phyloP scores from a whole-genome alignment of 371 early-diverging fungal species.

The Lichtheimia ramosa region DNA sequence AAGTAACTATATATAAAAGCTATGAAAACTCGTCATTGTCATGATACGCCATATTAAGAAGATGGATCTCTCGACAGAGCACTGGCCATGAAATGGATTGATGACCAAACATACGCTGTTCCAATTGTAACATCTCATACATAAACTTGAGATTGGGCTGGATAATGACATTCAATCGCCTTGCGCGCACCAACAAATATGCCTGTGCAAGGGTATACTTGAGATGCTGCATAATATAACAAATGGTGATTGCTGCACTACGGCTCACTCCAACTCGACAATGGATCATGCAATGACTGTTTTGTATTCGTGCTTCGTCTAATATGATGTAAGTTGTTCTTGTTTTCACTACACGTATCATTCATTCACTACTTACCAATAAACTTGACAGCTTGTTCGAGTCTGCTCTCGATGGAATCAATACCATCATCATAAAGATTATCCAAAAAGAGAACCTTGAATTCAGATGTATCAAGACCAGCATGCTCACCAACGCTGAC shows the following conservation, averaged over 20 bases:
- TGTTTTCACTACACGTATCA: background rate
- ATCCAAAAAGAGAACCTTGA: conserved; percentile 44
- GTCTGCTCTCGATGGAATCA: conserved; percentile 50
- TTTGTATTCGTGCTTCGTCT: conserved; percentile 35
- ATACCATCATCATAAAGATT: conserved; percentile 68
- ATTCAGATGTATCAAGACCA: conserved; percentile 28
- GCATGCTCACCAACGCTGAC: conserved; percentile 66
- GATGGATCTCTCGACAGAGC: conserved; percentile 33
- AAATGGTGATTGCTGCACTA: conserved; percentile 65
- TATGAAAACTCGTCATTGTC: conserved; percentile 12
- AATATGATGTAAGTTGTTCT: no score
- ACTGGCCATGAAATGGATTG: conserved; percentile 35
- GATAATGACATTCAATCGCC: conserved; percentile 67
- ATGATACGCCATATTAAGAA: conserved; percentile 31
- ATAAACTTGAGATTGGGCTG: conserved; percentile 69
- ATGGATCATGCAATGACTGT: conserved; percentile 49
- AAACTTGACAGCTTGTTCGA: conserved; percentile 53
- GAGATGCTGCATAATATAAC: conserved; percentile 62
- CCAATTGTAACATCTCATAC: conserved; percentile 65
- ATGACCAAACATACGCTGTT: conserved; percentile 40
- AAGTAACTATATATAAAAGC: background rate
- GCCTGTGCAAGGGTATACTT: conserved; percentile 53
- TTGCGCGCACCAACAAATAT: conserved; percentile 62
- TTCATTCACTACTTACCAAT: conserved; percentile 61
- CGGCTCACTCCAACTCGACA: conserved; percentile 69